Base-by-base conservation (phyloP, 148 eudicot species). In the Gaultheria prostrata region DNA sequence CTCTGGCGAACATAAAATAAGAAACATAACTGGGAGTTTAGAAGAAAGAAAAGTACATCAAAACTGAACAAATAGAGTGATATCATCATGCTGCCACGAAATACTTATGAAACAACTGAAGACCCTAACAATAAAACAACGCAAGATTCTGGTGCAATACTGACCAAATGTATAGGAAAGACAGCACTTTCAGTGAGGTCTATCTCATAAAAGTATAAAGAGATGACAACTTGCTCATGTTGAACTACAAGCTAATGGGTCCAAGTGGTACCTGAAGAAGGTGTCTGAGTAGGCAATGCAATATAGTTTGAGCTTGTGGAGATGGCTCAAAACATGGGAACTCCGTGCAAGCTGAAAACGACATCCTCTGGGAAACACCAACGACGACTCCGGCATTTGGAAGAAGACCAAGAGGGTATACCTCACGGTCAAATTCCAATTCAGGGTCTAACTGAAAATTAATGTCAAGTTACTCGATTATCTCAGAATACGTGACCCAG, bases 261-360 rank as follows among this genome's bases (percentile, higher is more conserved):
- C 46, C 61, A 83, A 80, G 86, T 51, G 63, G 77, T 85, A 97
- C 99, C 99, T 97, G 99, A 89, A 97, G 97, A 85, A 97, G 95
- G 88, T 97, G 99, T 74, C 98, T 90, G 82, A 97, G 95, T 79
- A 97, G 88, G 86, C 99, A 97, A 86, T 97, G 99, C 87, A 97
- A 88, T 82, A 97, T 94, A 63, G 99, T 97, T 90, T 97, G 99
- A 54, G 98, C 98, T 83, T 97, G 99, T 78, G 99, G 98, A 87
- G 97, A 89, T 35, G 99, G 99, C 89, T 94, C 99, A 89, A 97
- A 94, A 88, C 99, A 97, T 74, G 99, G 99, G 81, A 97, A 97
- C 89, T 97, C 99, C 13, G 97, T 93, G 89, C 99, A 93, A 74
- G 97, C 91, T 87, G 98, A 93, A 86, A 94, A 97, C 8, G 99